Conservation (phyloP, 768 basidiomycete species). For the Cystobasidiopsis lactophilus region DNA sequence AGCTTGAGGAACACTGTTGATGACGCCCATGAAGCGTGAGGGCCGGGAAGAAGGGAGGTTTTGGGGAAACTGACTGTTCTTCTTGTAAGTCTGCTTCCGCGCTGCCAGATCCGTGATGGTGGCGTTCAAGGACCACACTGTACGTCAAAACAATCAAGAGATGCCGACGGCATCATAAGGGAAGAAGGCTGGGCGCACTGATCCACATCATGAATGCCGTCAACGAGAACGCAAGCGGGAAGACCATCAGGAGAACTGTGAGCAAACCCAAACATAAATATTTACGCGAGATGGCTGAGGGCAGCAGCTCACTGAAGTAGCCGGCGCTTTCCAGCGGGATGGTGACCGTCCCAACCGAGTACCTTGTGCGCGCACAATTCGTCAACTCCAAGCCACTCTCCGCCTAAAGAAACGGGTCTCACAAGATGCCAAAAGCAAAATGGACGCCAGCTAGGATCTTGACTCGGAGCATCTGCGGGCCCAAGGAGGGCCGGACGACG, state of each 20-base stretch:
- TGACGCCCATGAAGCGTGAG: slow-evolving; percentile 26
- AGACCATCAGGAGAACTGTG: slow-evolving; percentile 49
- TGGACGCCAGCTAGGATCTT: slow-evolving; percentile 61
- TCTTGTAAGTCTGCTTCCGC: slow-evolving; percentile 35
- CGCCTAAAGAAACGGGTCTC: too few relatives aligned
- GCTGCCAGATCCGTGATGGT: slow-evolving; percentile 69
- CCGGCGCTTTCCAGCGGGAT: slow-evolving; percentile 78
- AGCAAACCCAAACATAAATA: slow-evolving; percentile 28
- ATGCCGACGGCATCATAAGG: not conserved
- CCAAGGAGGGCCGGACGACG: slow-evolving; percentile 73
- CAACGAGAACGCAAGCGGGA: slow-evolving; percentile 85
- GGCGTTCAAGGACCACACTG: slow-evolving; percentile 29
- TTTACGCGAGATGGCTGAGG: not conserved
- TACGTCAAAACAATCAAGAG: not conserved
- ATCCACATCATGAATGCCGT: slow-evolving; percentile 94
- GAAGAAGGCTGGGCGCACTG: slow-evolving; percentile 29
- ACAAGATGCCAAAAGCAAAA: slow-evolving; percentile 72
- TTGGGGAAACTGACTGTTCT: slow-evolving; percentile 9
- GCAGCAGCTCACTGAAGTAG: slow-evolving; percentile 29
- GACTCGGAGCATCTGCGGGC: slow-evolving; percentile 59
- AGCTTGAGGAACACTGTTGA: slow-evolving; percentile 69
- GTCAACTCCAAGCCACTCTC: not conserved
- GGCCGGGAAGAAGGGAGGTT: too few relatives aligned
- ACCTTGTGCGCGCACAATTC: slow-evolving; percentile 62
- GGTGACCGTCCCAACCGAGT: slow-evolving; percentile 84